These are phyloP conservation scores for Plectosphaerella sp. DNA, from an alignment of 2,329 filamentous ascomycete species.

Conservation along the genomic window DNA sequence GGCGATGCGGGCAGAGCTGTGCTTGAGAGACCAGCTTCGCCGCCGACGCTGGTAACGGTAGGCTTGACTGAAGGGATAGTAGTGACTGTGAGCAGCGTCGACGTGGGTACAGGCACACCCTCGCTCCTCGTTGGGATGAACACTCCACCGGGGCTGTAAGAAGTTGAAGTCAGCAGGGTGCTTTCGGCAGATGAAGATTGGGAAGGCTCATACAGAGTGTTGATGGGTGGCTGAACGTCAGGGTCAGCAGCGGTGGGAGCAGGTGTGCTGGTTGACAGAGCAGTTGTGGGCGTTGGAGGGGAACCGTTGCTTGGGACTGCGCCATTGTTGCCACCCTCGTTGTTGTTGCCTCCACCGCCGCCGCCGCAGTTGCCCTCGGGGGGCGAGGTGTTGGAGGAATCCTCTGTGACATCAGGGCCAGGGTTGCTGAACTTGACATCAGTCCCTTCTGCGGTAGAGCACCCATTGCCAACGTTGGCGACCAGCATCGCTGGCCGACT, in stretches of 20 bases:
- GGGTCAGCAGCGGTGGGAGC: conserved; percentile 11
- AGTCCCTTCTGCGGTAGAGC: conserved; percentile 50
- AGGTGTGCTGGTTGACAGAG: conserved; percentile 5
- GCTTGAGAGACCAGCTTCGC: conserved; percentile 1
- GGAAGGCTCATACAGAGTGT: background rate
- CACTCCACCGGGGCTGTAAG: conserved; percentile 35
- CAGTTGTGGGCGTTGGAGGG: background rate
- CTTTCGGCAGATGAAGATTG: background rate
- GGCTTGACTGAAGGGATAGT: conserved; percentile 11
- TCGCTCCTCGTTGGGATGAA: conserved; percentile 28
- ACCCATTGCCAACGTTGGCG: conserved; percentile 61
- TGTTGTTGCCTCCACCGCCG: conserved; percentile 20
- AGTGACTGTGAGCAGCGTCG: conserved; percentile 19
- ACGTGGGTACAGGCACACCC: conserved; percentile 11
- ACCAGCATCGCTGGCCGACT: conserved; percentile 64
- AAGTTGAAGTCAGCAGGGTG: conserved; percentile 14
- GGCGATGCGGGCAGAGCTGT: conserved; percentile 4
- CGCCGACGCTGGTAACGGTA: background rate
- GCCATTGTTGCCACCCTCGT: conserved; percentile 9
- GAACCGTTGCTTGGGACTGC: conserved; percentile 8
- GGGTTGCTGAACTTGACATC: conserved; percentile 64
- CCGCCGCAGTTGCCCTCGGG: conserved; percentile 31
- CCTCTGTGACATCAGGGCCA: conserved; percentile 47
- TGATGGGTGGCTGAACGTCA: conserved; percentile 5
- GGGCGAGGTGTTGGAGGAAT: conserved; percentile 27